Percentiles rank a stretch among this genome's conserved stretches.
These are phyloP conservation scores for Ophiostoma novo-ulmi DNA, from an alignment of 2,329 filamentous ascomycete genomes.

Conservation along the genomic window DNA sequence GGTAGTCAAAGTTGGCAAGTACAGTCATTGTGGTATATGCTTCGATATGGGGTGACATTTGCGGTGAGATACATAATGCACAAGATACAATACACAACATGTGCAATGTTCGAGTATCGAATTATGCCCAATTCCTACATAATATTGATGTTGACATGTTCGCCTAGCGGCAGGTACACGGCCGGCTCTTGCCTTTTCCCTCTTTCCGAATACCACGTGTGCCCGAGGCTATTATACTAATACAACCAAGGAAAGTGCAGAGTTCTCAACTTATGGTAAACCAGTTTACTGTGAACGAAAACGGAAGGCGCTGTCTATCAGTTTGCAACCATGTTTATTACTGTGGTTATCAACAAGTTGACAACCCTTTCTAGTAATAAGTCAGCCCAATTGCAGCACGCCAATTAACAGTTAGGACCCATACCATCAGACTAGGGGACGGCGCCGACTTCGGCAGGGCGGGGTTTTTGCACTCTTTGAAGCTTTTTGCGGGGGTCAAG, in stretches of 20 bases:
- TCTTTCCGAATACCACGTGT: not conserved
- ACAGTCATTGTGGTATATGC: not conserved
- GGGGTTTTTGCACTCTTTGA: conserved; percentile 5
- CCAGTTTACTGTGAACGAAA: not conserved
- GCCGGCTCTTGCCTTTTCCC: not conserved
- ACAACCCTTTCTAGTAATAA: not conserved
- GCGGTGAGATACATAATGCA: not conserved
- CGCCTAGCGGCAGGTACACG: not conserved
- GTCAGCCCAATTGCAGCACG: not conserved
- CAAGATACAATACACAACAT: not conserved
- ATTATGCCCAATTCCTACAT: not conserved
- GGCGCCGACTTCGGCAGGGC: conserved; percentile 14
- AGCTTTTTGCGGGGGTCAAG: not conserved
- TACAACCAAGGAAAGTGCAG: not conserved
- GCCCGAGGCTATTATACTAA: not conserved
- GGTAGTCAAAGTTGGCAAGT: too few relatives aligned
- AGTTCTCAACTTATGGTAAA: not conserved
- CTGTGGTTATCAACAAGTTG: not conserved
- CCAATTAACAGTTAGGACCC: not conserved
- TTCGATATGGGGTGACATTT: not conserved
- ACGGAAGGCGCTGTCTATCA: not conserved
- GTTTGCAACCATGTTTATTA: not conserved
- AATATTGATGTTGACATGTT: not conserved
- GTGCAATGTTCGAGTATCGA: not conserved
- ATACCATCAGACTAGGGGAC: not conserved